Evolutionary conservation across 257 asterid genomes (phyloP).

Genomic region (Gynochthodes officinalis): DNA sequence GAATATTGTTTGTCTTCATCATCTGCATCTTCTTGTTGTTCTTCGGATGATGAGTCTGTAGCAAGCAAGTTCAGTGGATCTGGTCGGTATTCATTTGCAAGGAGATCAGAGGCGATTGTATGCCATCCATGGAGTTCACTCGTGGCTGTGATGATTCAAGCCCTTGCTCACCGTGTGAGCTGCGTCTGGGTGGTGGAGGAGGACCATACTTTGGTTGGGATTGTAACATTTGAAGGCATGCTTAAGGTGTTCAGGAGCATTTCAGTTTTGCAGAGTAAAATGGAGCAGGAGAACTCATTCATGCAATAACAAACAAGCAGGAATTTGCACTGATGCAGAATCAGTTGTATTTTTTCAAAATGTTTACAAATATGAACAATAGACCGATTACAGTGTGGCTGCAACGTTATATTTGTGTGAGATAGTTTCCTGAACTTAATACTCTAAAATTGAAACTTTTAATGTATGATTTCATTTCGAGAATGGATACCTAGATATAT

Average conservation of each 20-base stretch:
- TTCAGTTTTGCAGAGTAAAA: constrained; percentile 21
- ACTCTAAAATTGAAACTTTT: not conserved
- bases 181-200: constrained; percentile 77
- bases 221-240: constrained; percentile 60
- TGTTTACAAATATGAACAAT: not conserved
- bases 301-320: constrained; percentile 12
- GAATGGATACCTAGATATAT: no score
- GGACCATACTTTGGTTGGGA: constrained; percentile 56
- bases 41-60: constrained; percentile 65
- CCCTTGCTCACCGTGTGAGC: constrained; percentile 63
- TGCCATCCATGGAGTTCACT: constrained; percentile 69
- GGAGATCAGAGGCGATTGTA: constrained; percentile 64
- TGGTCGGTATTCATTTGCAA: constrained; percentile 36
- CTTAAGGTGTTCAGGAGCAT: constrained; percentile 47
- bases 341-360: not conserved
- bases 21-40: constrained; percentile 47
- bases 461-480: not conserved
- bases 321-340: not conserved
- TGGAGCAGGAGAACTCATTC: constrained; percentile 19
- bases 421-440: not conserved
- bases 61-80: constrained; percentile 24
- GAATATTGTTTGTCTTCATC: constrained; percentile 34
- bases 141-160: constrained; percentile 82
- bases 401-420: not conserved
- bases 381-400: not conserved